Base-by-base conservation (phyloP, 331 rosid species). In the Spiraea crenata region DNA sequence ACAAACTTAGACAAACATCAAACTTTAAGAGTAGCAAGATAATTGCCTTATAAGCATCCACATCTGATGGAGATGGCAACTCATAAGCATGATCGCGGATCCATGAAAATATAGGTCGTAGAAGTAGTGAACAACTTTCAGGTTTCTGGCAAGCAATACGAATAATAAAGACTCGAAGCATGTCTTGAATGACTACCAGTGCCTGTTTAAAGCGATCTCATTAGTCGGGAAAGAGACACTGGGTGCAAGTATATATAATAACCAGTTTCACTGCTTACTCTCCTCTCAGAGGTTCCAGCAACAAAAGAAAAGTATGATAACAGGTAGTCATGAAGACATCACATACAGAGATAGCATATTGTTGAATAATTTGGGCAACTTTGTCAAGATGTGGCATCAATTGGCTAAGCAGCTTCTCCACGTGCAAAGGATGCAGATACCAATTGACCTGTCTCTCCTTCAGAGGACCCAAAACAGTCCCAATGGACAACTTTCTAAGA, bases 281-380 rank as follows among this genome's bases (percentile, higher is more conserved):
- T 56, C 63, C 65, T 20, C 55, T 77, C 38, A 9, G 58, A 39
- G 54, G 40, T 25, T 19, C 38, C 2, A 51, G 44, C 62, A 66
- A 39, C 35, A 65, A 15, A 47, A 8, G 44, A 20, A 49, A 57
- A 35, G 19, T 16, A 52, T 49, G 42, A 54, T 15, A 73, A 72
- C 35, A 46, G 62, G 25, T 9, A 15, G 67, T 25, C 15, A 15
- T 55, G 79, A 67, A 81, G 54, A 84, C 71, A 73, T 25, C 65
- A 87, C 99, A 58, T 87, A 95, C 99, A 68, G 96, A 95, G 65
- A 95, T 85, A 71, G 97, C 91, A 85, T 91, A 92, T 76, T 89
- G 96, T 73, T 87, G 93, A 73, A 95, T 85, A 73, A 95, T 87
- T 79, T 85, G 96, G 8, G 96, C 89, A 82, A 89, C 79, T 84